Base-by-base conservation (phyloP, 2,329 filamentous ascomycete species). In the Talaromyces sp. region DNA sequence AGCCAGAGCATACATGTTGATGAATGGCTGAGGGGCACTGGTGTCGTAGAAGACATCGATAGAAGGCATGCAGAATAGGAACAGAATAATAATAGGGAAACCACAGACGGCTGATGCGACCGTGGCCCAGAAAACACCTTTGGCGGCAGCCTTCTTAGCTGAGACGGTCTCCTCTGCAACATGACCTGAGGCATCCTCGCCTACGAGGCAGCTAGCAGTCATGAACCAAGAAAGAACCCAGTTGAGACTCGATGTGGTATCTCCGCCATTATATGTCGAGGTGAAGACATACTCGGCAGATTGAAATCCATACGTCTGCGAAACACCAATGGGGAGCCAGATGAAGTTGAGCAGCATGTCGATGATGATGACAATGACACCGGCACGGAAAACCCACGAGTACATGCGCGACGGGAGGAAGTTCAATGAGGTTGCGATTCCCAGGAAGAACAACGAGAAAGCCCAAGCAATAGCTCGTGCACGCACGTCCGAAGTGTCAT, bases 271-370 rank as follows among this genome's bases (percentile, higher is more conserved):
- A 30, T 72, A 74, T 7, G 69, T 75, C 42, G 74, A 68, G 3
- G 73, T 77, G 58, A 77, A 77, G n/a, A 76, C 75, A 47, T 70
- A 77, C 46, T 74, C 68, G 5, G 75, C 75, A 16, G 70, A 63
- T 47, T 76, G 75, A 49, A 78, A 78, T 6, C 76, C 76, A 54
- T 77, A 77, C 0, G 70, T 73, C 46, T 73, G 68, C 3, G 72
- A 73, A 1, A 77, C 74, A 1, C 70, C 75, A 37, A 78, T 77
- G 1, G 76, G 75, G 27, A 78, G 65, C 76, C 76, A 78, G 55
- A 77, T 75, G 48, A 78, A 71, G 65, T 78, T 78, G 46, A 78
- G 66, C 35, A 75, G 49, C 58, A 77, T 77, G 57, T 78, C 76
- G 35, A 78, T 63, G 14, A 73, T 52, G 42, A 78, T 77, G 33